These are phyloP conservation scores for Tympanopsis confertula DNA, from an alignment of 2,329 filamentous ascomycete species.

Conservation along the genomic window DNA sequence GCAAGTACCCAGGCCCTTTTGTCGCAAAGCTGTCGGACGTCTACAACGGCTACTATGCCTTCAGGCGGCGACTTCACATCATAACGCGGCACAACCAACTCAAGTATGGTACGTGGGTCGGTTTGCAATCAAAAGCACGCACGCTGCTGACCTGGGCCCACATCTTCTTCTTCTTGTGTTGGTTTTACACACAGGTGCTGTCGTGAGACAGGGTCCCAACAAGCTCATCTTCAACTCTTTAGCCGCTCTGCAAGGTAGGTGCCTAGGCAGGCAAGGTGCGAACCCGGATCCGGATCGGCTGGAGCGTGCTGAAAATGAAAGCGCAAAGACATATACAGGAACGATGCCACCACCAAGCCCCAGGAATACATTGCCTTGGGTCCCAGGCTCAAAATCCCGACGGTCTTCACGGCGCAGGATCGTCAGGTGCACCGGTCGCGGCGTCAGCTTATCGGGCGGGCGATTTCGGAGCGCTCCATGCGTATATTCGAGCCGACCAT, in stretches of 20 bases:
- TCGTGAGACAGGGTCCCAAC: constrained; percentile 5
- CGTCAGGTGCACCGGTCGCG: constrained; percentile 4
- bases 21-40: constrained; percentile 4
- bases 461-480: constrained; percentile 6
- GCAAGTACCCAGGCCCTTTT: too few species aligned
- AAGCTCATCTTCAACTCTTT: constrained; percentile 7
- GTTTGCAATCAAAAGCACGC: too few species aligned
- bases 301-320: too few species aligned
- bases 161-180: too few species aligned
- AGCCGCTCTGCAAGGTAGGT: constrained; percentile 4
- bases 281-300: too few species aligned
- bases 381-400: constrained; percentile 2
- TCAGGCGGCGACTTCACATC: constrained; percentile 3
- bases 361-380: constrained; percentile 3
- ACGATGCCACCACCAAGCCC: constrained; percentile 3
- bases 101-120: too few species aligned
- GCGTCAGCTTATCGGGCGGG: constrained; percentile 5
- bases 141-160: too few species aligned
- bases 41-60: constrained; percentile 3
- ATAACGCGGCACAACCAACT: constrained; percentile 2
- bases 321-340: constrained; percentile 8
- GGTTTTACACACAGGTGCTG: too few species aligned
- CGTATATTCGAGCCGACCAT: constrained; percentile 6
- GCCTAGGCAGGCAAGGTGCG: too few species aligned
- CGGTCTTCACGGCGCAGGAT: constrained; percentile 5